Conservation (phyloP, 345 rosid species). For the Aquilaria malaccensis region DNA sequence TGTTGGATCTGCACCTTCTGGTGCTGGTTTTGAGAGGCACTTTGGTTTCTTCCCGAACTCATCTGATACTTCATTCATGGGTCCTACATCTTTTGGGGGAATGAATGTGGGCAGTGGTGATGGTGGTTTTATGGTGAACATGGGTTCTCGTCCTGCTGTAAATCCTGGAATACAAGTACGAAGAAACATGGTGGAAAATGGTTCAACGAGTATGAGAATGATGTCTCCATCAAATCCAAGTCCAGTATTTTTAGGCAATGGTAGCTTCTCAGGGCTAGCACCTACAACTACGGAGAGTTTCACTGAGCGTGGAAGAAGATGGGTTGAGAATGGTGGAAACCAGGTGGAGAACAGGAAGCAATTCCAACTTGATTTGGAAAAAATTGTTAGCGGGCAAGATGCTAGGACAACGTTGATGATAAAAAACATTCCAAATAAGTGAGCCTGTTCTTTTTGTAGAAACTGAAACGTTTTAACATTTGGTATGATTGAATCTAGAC, state of each 20-base stretch:
- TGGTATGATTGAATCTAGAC: neutral
- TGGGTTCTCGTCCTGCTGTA: slow-evolving; percentile 34
- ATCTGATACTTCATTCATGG: slow-evolving; percentile 61
- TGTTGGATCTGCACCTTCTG: slow-evolving; percentile 93
- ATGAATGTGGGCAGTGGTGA: slow-evolving; percentile 35
- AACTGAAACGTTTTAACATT: neutral
- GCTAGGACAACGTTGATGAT: slow-evolving; percentile 55
- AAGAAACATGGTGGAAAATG: slow-evolving; percentile 45
- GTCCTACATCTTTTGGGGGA: slow-evolving; percentile 44
- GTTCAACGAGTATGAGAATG: slow-evolving; percentile 53
- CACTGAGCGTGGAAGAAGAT: slow-evolving; percentile 55
- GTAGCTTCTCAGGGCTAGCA: slow-evolving; percentile 43
- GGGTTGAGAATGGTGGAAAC: slow-evolving; percentile 48
- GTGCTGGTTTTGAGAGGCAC: slow-evolving; percentile 68
- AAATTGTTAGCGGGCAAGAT: slow-evolving; percentile 61
- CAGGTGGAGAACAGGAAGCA: slow-evolving; percentile 65
- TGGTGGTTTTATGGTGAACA: slow-evolving; percentile 40
- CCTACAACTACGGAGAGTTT: slow-evolving; percentile 46
- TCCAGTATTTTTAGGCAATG: slow-evolving; percentile 55
- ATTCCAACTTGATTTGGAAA: slow-evolving; percentile 83
- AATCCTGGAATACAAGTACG: slow-evolving; percentile 44
- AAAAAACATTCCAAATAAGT: slow-evolving; percentile 63
- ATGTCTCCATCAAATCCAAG: slow-evolving; percentile 67
- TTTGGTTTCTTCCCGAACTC: slow-evolving; percentile 76
- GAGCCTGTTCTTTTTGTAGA: slow-evolving; percentile 11